Percentiles rank a stretch among this genome's conserved stretches.
phyloP scores from a whole-genome alignment of 108 stramenopile species.

The Pseudonitzschia delicatissima region DNA sequence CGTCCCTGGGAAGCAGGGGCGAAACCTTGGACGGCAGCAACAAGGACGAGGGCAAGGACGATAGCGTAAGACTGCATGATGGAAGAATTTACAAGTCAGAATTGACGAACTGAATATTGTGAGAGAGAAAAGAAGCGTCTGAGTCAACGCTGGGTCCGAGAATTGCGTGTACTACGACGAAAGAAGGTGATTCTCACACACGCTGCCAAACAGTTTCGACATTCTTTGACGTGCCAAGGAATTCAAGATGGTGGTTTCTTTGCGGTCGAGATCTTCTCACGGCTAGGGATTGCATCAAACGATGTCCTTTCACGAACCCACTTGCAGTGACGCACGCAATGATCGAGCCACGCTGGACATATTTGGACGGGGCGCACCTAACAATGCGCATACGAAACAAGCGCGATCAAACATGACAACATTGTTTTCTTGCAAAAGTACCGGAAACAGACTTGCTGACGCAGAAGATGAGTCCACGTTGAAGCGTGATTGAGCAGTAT shows the following conservation, averaged over 20 bases:
- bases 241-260: too few relatives aligned
- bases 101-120: conserved; percentile 6
- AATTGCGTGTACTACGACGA: too few relatives aligned
- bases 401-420: background rate
- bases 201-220: too few relatives aligned
- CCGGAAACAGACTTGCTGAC: background rate
- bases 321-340: background rate
- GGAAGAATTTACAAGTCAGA: background rate
- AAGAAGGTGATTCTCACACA: too few relatives aligned
- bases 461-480: background rate
- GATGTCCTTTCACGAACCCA: too few relatives aligned
- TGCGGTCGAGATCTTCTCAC: too few relatives aligned
- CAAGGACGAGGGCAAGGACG: conserved; percentile 20
- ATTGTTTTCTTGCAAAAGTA: background rate
- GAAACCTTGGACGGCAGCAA: conserved; percentile 33
- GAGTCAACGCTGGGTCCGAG: background rate
- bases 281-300: too few relatives aligned
- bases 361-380: background rate
- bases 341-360: background rate
- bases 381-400: background rate
- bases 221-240: too few relatives aligned
- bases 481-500: conserved; percentile 3
- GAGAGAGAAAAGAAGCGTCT: background rate
- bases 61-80: conserved; percentile 22
- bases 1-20: conserved; percentile 24